Evolutionary conservation across 768 basidiomycete species (phyloP), one percentile per base, ranked within the genome.

Genomic region (Collybia mongolica): DNA sequence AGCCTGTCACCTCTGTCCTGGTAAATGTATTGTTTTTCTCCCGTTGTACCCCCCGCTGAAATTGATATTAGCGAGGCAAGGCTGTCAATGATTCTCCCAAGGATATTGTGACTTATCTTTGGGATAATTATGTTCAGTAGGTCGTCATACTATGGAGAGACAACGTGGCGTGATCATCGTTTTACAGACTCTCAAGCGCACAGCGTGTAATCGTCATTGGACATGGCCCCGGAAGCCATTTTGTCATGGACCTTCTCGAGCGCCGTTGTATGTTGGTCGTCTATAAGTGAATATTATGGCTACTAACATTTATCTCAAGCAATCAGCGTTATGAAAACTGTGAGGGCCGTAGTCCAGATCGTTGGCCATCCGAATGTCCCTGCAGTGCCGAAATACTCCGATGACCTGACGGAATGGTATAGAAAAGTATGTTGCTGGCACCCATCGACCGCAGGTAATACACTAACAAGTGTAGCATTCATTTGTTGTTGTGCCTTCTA

Each of bases 101-200:
- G 42, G 82, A 88, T 23, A 69, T 95, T 19, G 64, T 96, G 51
- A 75, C 77, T 3, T 96, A 98, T 64, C 66, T 98, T 9, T 99
- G 97, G 97, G 96, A 98, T 66, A 96, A 98, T 60, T 95, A 94
- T 61, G 75, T 98, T 54, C 84, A 89, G 95, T 97, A 58, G 52
- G 89, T 41, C 51, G n/a, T 26, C 5, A 42, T 18, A 18, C 43
- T 6, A 17, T 35, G 14, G 38, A 36, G 37, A 54, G 0, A 40
- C 45, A 42, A n/a, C 49, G 18, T 23, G 32, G 24, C n/a, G 29
- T 48, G 51, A 29, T 53, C 52, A 39, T 14, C 3, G 7, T 26
- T 50, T 9, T 39, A 5, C 57, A 94, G 92, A 52, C 73, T 96
- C 55, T 87, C 86, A 5, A 76, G 76, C 18, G 89, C 88, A 6